Conservation (phyloP, 163 green algal genomes). For the Chlamydomonas reinhardtii region DNA sequence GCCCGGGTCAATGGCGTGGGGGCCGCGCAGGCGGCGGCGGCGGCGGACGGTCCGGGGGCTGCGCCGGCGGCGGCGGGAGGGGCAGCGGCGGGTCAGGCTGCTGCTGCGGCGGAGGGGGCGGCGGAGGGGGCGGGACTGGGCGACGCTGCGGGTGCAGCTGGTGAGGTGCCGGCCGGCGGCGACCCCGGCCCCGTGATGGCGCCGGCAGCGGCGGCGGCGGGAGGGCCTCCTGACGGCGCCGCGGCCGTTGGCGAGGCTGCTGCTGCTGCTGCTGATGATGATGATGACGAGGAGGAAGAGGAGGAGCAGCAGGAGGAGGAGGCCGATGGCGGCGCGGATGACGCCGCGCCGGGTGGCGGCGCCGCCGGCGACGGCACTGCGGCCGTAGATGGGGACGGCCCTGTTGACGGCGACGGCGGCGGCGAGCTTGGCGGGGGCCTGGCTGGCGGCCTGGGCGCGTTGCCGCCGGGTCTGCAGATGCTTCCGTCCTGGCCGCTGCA, state of each 20-base stretch:
- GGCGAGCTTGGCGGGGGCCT: not conserved
- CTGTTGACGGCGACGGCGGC: not conserved
- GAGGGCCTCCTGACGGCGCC: not conserved
- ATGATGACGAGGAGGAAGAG: too few species aligned
- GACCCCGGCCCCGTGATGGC: too few species aligned
- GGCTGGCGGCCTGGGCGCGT: not conserved
- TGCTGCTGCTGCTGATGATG: too few species aligned
- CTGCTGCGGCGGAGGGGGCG: too few species aligned
- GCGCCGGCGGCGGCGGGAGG: too few species aligned
- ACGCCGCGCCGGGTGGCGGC: not conserved
- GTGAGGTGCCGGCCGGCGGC: not conserved
- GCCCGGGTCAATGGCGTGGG: too few species aligned
- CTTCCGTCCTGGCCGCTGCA: not conserved
- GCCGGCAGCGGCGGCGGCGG: too few species aligned
- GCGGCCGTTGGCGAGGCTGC: not conserved
- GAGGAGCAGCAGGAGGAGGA: too few species aligned
- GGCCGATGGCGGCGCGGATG: too few species aligned
- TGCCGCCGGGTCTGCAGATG: not conserved
- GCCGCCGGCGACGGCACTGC: not conserved
- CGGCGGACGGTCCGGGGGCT: not conserved
- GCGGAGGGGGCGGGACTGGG: too few species aligned
- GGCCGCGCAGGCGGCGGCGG: not conserved
- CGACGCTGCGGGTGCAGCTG: not conserved
- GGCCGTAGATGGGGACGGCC: not conserved
- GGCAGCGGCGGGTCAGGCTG: too few species aligned